A percentile compares a stretch with the other conserved stretches of the same genome.
Evolutionary conservation across 2,329 filamentous ascomycete species (phyloP).

Genomic region (Fusarium miscanthi): DNA sequence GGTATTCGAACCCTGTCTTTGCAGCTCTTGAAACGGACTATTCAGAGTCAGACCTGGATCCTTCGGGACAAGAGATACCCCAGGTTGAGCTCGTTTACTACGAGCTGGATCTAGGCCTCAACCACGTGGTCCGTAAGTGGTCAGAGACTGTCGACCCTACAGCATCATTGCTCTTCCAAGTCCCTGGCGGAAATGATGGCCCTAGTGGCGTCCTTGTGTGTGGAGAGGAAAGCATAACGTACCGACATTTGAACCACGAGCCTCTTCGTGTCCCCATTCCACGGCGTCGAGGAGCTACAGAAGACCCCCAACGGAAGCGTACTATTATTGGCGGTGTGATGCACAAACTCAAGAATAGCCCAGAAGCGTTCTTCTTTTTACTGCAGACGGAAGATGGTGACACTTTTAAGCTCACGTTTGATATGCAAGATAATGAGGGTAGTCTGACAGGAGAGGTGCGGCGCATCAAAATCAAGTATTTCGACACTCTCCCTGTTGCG

Average conservation of each 20-base stretch:
- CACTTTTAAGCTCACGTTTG: constrained; percentile 93
- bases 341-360: constrained; percentile 87
- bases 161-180: constrained; percentile 90
- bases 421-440: constrained; percentile 85
- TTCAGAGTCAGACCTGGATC: constrained; percentile 88
- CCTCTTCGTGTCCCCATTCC: constrained; percentile 91
- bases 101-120: constrained; percentile 94
- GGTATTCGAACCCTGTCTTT: constrained; percentile 97
- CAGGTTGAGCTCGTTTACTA: constrained; percentile 97
- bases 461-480: constrained; percentile 93
- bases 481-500: constrained; percentile 92
- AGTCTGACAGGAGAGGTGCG: constrained; percentile 83
- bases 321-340: constrained; percentile 89
- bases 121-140: constrained; percentile 99
- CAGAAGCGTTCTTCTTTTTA: constrained; percentile 94
- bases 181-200: constrained; percentile 92
- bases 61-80: constrained; percentile 80
- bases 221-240: constrained; percentile 93
- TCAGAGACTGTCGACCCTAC: constrained; percentile 91
- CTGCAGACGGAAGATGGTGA: constrained; percentile 97
- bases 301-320: constrained; percentile 91
- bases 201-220: constrained; percentile 96
- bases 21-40: constrained; percentile 97
- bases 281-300: constrained; percentile 83
- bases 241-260: constrained; percentile 94